Percentiles rank a stretch among this genome's conserved stretches.
Evolutionary conservation across 2,329 filamentous ascomycete genomes (phyloP).

Genomic region (Xylariomycetidae sp.): DNA sequence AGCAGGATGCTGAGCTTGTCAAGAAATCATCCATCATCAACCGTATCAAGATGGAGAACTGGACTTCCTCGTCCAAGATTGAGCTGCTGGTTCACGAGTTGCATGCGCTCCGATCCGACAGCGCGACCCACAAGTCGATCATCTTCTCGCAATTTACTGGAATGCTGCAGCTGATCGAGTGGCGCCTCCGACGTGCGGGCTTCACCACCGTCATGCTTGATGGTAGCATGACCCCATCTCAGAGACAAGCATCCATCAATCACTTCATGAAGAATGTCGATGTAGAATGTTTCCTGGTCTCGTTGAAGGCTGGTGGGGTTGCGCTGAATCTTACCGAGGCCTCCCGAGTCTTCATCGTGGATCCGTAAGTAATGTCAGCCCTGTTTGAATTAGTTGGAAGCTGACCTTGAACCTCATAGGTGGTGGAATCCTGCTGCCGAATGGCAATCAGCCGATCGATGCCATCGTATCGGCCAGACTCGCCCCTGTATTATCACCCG

Average conservation of each 20-base stretch:
- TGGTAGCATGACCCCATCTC: slow-evolving; percentile 91
- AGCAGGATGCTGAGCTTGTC: slow-evolving; percentile 79
- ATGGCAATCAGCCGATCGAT: slow-evolving; percentile 94
- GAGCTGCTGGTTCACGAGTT: slow-evolving; percentile 93
- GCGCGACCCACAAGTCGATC: slow-evolving; percentile 91
- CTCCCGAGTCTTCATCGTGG: slow-evolving; percentile 90
- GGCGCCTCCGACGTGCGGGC: slow-evolving; percentile 91
- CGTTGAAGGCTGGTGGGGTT: slow-evolving; percentile 91
- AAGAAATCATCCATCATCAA: slow-evolving; percentile 99
- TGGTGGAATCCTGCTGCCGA: slow-evolving; percentile 99
- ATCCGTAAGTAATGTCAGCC: slow-evolving; percentile 64
- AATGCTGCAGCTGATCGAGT: slow-evolving; percentile 95
- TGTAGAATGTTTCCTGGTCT: slow-evolving; percentile 94
- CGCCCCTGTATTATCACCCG: slow-evolving; percentile 92
- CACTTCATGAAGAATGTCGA: slow-evolving; percentile 95
- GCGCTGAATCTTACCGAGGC: slow-evolving; percentile 94
- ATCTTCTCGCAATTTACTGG: slow-evolving; percentile 97
- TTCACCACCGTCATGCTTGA: slow-evolving; percentile 99
- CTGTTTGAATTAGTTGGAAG: background rate
- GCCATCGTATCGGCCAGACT: slow-evolving; percentile 91
- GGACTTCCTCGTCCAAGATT: slow-evolving; percentile 97
- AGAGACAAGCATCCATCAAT: slow-evolving; percentile 89
- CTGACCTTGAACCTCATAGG: slow-evolving; percentile 39
- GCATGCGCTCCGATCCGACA: slow-evolving; percentile 86
- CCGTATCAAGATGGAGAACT: slow-evolving; percentile 97